Percentiles rank a stretch among this genome's conserved stretches.
These are phyloP conservation scores for Fusarium nurragi DNA, from an alignment of 2,329 filamentous ascomycete species.

Conservation along the genomic window DNA sequence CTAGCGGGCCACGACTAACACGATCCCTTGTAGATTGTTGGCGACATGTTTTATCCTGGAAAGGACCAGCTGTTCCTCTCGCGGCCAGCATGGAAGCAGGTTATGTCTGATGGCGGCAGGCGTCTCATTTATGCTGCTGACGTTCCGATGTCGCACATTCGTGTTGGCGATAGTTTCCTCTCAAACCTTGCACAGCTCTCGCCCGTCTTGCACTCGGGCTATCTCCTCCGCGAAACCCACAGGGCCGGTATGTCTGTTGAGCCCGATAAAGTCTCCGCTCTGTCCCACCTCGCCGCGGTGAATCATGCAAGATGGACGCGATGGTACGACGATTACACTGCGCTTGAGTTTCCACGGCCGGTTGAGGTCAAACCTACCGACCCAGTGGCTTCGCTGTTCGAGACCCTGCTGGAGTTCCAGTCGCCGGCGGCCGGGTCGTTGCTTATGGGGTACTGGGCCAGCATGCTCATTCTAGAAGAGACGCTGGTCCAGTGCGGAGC, in stretches of 20 bases:
- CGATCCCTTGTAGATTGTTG: conserved; percentile 48
- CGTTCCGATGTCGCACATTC: conserved; percentile 36
- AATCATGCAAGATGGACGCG: conserved; percentile 45
- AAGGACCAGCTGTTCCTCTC: conserved; percentile 51
- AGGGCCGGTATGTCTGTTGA: conserved; percentile 45
- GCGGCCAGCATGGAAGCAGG: conserved; percentile 49
- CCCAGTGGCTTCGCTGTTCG: conserved; percentile 46
- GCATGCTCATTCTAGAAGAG: conserved; percentile 53
- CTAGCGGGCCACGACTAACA: conserved; percentile 38
- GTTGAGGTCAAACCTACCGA: conserved; percentile 45
- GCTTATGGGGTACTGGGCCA: conserved; percentile 52
- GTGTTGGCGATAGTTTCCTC: conserved; percentile 49
- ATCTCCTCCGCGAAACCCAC: conserved; percentile 46
- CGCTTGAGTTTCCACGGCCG: conserved; percentile 37
- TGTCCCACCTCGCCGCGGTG: conserved; percentile 43
- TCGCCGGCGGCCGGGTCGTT: conserved; percentile 50
- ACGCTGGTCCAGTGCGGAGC: conserved; percentile 48
- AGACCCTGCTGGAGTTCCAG: conserved; percentile 47
- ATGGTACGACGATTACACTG: conserved; percentile 48
- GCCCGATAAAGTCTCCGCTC: conserved; percentile 42
- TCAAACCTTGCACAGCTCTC: conserved; percentile 49
- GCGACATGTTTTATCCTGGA: conserved; percentile 50
- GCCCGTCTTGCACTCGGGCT: conserved; percentile 47
- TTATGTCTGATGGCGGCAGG: conserved; percentile 44
- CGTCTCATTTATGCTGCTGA: conserved; percentile 42